Evolutionary conservation across 768 basidiomycete genomes (phyloP), one percentile per base, ranked within the genome.

Genomic region (Lactarius sp.): DNA sequence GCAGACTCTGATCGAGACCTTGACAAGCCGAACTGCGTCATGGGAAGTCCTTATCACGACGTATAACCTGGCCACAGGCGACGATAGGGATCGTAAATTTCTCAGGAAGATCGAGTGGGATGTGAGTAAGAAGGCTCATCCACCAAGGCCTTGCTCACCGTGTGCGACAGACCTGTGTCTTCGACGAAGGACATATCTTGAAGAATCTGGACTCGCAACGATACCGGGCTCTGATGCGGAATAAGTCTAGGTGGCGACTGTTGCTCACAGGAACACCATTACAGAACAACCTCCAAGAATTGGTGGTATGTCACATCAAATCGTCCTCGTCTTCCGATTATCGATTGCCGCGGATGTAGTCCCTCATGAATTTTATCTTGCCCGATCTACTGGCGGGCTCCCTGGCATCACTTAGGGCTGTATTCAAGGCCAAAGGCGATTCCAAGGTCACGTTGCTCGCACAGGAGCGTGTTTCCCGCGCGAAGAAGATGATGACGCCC

Each of bases 401-500:
- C 6, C 79, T 94, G 71, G 86, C 85, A 33, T 85, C 87, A 6
- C 79, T 99, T 18, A 86, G 94, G 14, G 89, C 94, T 7, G 96
- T 99, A 68, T 99, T 99, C 83, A 98, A 97, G 74, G 92, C 92
- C 42, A 93, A 92, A 67, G 92, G 93, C n/a, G 92, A 95, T 70
- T 87, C 90, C 13, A 90, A 90, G 63, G 84, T 90, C 55, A 89
- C 91, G 33, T 75, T 98, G 27, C 86, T 98, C 31, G 92, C 96
- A 4, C 88, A 92, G 71, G 90, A 95, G 72, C 90, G 97, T 55
- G 91, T 98, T 27, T 93, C 92, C 20, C 79, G 95, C 66, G 97
- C 97, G 6, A 96, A 98, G 77, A 94, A 93, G 74, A 98, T 99
- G 94, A 94, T 99, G 90, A 97, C 94, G 7, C 97, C 97, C 0